Base-by-base conservation (phyloP, 1,284 basidiomycete species). In the Cutaneotrichosporon mucoides region DNA sequence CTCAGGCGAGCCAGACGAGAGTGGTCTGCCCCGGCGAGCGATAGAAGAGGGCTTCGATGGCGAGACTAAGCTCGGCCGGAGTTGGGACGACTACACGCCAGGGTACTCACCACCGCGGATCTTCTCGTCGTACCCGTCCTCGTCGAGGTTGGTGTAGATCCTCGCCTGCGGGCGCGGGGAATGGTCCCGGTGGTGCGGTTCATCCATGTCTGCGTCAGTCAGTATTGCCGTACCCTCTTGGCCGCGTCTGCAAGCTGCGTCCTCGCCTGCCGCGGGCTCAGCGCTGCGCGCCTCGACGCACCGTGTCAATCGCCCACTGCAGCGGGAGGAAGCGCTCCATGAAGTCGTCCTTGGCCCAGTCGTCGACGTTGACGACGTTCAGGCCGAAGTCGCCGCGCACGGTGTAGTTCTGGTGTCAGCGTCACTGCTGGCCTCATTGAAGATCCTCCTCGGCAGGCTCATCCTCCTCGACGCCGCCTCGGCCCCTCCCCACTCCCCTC, bases 251-350 rank as follows among this genome's bases (percentile, higher is more conserved):
- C 35, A 9, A 24, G 40, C 41, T 5, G 10, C 11, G 41, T 34
- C 58, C 12, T 49, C n/a, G 6, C 34, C 15, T 46, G 24, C 24
- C 24, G 24, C 24, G 24, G 24, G 24, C 24, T 24, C 24, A 24
- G 24, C 24, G 24, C 24, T 24, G 24, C 24, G 24, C 24, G 24
- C 24, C 37, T 42, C 43, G 12, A 72, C 79, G 53, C 61, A 86
- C 87, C 68, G 84, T 80, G 66, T 90, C 89, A 38, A 91, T 79
- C 5, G 88, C 87, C 82, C 88, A 87, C 66, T 91, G 89, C 12
- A 90, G 70, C 1, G 89, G 89, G 15, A 90, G 71, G 35, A 88
- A 79, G 53, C 86, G 79, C 55, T 78, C 76, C 72, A 89, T 88
- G 24, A 69, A 59, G 66, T 86, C 85, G 75, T 89, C 88, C 61